Evolutionary conservation across 192 early-diverging fungal species (phyloP).

Genomic region (Coemansia sp.): DNA sequence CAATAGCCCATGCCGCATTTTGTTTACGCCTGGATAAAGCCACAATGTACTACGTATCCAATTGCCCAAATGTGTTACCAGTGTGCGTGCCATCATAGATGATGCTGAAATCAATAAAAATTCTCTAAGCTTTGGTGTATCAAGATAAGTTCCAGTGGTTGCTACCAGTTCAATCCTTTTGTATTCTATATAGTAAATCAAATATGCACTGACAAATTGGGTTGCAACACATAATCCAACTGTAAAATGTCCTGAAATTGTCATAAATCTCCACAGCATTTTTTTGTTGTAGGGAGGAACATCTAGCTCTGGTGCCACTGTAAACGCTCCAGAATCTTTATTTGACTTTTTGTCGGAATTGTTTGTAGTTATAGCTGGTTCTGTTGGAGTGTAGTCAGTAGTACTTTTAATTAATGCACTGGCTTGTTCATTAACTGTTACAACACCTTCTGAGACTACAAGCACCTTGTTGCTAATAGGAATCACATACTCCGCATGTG

Average conservation of each 20-base stretch:
- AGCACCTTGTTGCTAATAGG: constrained; percentile 30
- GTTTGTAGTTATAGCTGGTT: neutral
- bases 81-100: neutral
- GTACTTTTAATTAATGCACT: neutral
- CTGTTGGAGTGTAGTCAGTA: neutral
- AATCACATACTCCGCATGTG: constrained; percentile 41
- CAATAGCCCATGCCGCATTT: constrained; percentile 8
- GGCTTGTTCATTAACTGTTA: neutral
- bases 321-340: constrained; percentile 2
- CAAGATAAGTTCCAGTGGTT: neutral
- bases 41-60: constrained; percentile 13
- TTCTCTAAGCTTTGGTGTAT: neutral
- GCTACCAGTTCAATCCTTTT: constrained; percentile 11
- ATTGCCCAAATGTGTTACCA: neutral
- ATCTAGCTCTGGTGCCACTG: constrained; percentile 8
- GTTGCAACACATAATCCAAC: constrained; percentile 6
- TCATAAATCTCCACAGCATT: constrained; percentile 6
- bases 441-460: constrained; percentile 6
- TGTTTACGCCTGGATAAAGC: neutral
- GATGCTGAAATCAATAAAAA: constrained; percentile 4
- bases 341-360: too few species aligned
- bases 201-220: constrained; percentile 10
- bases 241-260: constrained; percentile 3
- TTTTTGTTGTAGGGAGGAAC: neutral
- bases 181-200: constrained; percentile 14